Base-by-base conservation (phyloP, 331 rosid genomes). In the Prunus yedoensis region DNA sequence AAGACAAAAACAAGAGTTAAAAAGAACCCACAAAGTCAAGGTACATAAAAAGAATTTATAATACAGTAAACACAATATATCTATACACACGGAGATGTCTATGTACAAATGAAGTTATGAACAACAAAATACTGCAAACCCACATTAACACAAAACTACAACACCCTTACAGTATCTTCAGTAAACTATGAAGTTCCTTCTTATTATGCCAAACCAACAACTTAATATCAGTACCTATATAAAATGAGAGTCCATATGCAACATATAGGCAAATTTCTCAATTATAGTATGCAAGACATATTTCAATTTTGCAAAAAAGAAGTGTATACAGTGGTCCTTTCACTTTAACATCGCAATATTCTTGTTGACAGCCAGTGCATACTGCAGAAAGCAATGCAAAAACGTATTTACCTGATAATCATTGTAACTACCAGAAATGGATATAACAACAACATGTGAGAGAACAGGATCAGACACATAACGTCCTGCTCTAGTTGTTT, bases 381-480 rank as follows among this genome's bases (percentile, higher is more conserved):
- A 30, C 10, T 51, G 68, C 21, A 58, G 57, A n/a, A 45, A 64
- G 71, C 59, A 18, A 70, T 47, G 51, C 77, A 63, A 69, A 74
- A 21, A 27, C 16, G 68, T 28, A 30, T 41, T 66, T 84, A 94
- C 99, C 97, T 94, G 99, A 79, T 91, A 92, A 86, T 95, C 99
- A 77, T 92, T 82, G 72, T 90, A 90, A 74, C 94, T 91, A 15
- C 99, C 99, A 52, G 96, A 88, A 81, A 95, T 86, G 60, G 99
- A 95, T 75, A 95, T 85, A 68, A 90, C 94, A 78, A 91, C 93
- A 68, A 95, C 96, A 52, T 79, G 87, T 70, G 97, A 95, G 80
- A 95, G 97, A 8, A 50, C 66, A 50, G 99, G 88, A 80, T 74
- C 89, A 80, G 99, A 86, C 77, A 78, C 85, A 80, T 82, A 80